Evolutionary conservation across 2,329 filamentous ascomycete species (phyloP).

Genomic region (Diaporthe vexans): DNA sequence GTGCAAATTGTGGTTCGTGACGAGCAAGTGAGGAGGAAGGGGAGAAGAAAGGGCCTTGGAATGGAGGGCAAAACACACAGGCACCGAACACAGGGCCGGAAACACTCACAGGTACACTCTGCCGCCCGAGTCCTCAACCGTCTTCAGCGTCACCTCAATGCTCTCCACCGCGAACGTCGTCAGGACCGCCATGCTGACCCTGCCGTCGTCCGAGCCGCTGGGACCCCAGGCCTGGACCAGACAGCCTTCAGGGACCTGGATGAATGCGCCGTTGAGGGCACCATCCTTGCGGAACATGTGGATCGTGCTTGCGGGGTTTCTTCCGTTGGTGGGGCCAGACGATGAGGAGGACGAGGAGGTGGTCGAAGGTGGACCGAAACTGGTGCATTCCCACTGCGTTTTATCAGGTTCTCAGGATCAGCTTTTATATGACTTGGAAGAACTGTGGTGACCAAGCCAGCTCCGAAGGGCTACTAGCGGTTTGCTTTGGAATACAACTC

Average conservation of each 20-base stretch:
- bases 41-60: no score
- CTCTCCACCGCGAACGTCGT: conserved; percentile 53
- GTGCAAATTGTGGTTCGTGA: not conserved
- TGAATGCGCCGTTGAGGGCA: conserved; percentile 49
- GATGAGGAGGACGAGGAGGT: not conserved
- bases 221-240: conserved; percentile 51
- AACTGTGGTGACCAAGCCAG: no score
- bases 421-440: not conserved
- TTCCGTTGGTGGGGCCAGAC: conserved; percentile 37
- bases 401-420: not conserved
- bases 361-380: conserved; percentile 41
- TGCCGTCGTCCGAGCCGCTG: conserved; percentile 41
- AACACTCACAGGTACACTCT: conserved; percentile 52
- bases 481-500: not conserved
- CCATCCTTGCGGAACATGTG: conserved; percentile 53
- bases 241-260: conserved; percentile 50
- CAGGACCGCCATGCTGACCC: conserved; percentile 50
- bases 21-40: not conserved
- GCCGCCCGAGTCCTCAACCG: conserved; percentile 50
- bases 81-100: no score
- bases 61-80: no score
- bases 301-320: conserved; percentile 48
- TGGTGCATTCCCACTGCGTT: conserved; percentile 48
- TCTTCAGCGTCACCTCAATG: conserved; percentile 50
- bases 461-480: no score